Evolutionary conservation across 805 yeast genomes (phyloP), one percentile per base, ranked within the genome.

Genomic region (Sungouiozyma ichnusensis): DNA sequence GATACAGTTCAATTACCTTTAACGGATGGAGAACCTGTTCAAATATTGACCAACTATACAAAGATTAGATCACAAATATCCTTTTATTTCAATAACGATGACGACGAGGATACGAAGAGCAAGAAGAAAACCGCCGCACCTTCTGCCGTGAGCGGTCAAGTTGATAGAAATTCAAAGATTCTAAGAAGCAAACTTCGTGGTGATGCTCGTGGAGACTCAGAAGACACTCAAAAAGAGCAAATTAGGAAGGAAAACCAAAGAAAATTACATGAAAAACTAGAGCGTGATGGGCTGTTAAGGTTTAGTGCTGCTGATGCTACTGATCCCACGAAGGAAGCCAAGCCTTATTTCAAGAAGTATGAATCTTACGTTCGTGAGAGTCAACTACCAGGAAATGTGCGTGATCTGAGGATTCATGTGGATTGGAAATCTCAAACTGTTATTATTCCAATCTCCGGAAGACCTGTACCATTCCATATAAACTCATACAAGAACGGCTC

Each of bases 401-500:
- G 80, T 54, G 96, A 88, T 59, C 70, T 92, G 60, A 79, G 79
- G 57, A 78, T 90, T 46, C 88, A 82, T 59, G 87, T 92, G 44
- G 98, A 90, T 60, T 72, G 77, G 60, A 85, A 84, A 55, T 75
- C 83, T 44, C 96, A 88, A 64, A 84, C 97, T 1, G 82, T 90
- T 43, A 76, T 90, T 46, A 67, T 90, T 45, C 98, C 98, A 40
- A 82, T 90, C 44, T 76, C 81, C 55, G 98, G 98, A 48, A 74
- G 97, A 55, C 97, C 97, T 1, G 97, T 92, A 40, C 98, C 98
- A 18, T 90, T 92, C 71, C 98, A 90, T 62, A 87, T 90, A 57
- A 86, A 86, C 61, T 72, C 97, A 3, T 88, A 84, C 67, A 90
- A 88, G 57, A 88, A 85, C 58, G 97, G 96, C 39, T 83, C 95